Percentiles rank a stretch among this genome's conserved stretches.
Conservation (phyloP, 2,329 filamentous ascomycete genomes). For the Dothideomycetes sp. region DNA sequence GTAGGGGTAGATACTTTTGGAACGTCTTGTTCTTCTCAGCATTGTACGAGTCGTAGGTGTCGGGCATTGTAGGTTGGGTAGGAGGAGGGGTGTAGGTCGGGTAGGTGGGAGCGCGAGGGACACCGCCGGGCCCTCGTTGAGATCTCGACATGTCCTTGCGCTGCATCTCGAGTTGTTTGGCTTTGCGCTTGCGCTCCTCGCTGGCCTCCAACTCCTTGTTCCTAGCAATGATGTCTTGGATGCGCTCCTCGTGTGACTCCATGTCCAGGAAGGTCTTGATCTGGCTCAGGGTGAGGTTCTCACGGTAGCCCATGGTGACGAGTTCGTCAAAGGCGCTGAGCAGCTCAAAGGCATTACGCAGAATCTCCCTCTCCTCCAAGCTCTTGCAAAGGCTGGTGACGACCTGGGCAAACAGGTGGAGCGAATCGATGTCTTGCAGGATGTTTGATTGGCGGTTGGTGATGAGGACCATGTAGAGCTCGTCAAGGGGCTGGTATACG, state of each 20-base stretch:
- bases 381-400: slow-evolving; percentile 94
- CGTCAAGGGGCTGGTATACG: slow-evolving; percentile 96
- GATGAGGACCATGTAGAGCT: slow-evolving; percentile 99
- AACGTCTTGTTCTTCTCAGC: slow-evolving; percentile 92
- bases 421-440: slow-evolving; percentile 94
- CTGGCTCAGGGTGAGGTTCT: slow-evolving; percentile 91
- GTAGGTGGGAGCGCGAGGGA: slow-evolving; percentile 65
- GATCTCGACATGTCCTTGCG: slow-evolving; percentile 81
- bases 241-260: slow-evolving; percentile 98
- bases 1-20: slow-evolving; percentile 49
- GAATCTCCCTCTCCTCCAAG: slow-evolving; percentile 88
- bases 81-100: slow-evolving; percentile 81
- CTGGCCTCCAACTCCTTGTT: slow-evolving; percentile 98
- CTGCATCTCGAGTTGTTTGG: slow-evolving; percentile 97
- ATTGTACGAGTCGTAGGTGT: slow-evolving; percentile 89
- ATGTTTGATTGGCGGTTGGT: slow-evolving; percentile 99
- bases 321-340: slow-evolving; percentile 96
- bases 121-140: slow-evolving; percentile 23
- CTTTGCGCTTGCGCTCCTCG: slow-evolving; percentile 96
- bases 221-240: slow-evolving; percentile 94
- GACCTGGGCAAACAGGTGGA: slow-evolving; percentile 95
- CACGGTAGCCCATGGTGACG: slow-evolving; percentile 87
- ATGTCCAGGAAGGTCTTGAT: slow-evolving; percentile 99
- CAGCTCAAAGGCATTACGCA: slow-evolving; percentile 90
- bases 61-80: slow-evolving; percentile 58